Base-by-base conservation (phyloP, 805 yeast species). In the Myxozyma udenii region DNA sequence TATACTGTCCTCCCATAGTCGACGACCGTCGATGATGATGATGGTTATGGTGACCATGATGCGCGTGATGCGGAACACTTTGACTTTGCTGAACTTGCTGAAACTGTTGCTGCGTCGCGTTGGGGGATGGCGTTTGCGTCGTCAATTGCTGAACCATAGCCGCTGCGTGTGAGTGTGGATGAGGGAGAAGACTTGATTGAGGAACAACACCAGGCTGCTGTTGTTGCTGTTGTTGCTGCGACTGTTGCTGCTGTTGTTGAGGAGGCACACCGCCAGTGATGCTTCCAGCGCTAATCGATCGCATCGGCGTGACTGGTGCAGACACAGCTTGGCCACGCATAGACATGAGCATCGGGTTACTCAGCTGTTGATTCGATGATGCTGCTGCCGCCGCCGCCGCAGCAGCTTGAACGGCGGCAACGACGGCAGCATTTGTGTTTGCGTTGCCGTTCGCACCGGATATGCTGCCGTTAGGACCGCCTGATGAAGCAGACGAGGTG, bases 1-100 rank as follows among this genome's bases (percentile, higher is more conserved):
- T 55, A 42, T 55, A 54, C 28, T 53, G 57, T 6, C 44, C 47
- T 4, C 48, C 38, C 11, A 50, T 26, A 14, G 42, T 35, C 44
- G 22, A 19, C 23, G 19, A 14, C 4, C 50, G 41, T 25, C 50
- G 40, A 4, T 6, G 4, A 9, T 9, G 33, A 9, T 28, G 12
- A 9, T 9, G 12, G 33, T 14, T 28, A 28, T 28, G 33, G 16
- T n/a, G 47, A 4, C 24, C 5, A 9, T 9, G 33, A 9, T 28
- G 12, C 33, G 33, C 33, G 33, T 14, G 9, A 28, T 28, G 33
- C 14, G 33, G 33, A 28, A 9, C 14, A n/a, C n/a, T n/a, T n/a
- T n/a, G n/a, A n/a, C n/a, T n/a, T n/a, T n/a, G n/a, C n/a, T n/a
- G n/a, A n/a, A n/a, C n/a, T n/a, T n/a, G n/a, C 14, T 28, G 33